These are phyloP conservation scores for Mucor saturninus DNA, from an alignment of 371 early-diverging fungal species.

Conservation along the genomic window DNA sequence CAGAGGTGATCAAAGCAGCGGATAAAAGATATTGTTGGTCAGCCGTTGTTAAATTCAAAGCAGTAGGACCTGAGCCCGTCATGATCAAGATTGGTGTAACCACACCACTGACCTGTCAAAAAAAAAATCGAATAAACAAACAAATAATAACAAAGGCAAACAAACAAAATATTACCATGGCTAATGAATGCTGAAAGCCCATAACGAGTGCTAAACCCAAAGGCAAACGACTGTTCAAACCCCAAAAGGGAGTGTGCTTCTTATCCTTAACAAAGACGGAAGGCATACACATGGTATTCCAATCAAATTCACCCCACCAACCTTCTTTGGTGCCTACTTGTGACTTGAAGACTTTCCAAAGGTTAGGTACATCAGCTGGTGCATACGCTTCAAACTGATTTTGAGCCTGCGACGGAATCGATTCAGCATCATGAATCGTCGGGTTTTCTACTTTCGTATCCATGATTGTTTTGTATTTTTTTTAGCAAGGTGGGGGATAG, in stretches of 20 bases:
- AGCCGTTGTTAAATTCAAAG: constrained; percentile 52
- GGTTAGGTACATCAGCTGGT: constrained; percentile 29
- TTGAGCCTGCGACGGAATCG: constrained; percentile 22
- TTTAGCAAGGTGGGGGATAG: background rate
- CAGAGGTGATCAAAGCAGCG: constrained; percentile 65
- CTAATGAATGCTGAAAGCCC: constrained; percentile 67
- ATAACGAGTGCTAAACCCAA: constrained; percentile 58
- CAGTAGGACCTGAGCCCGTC: constrained; percentile 52
- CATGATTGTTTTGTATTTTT: constrained; percentile 13
- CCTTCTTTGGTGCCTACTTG: constrained; percentile 60
- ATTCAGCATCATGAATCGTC: constrained; percentile 19
- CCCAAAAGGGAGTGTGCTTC: constrained; percentile 60
- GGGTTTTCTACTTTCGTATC: constrained; percentile 23
- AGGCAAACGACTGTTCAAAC: constrained; percentile 62
- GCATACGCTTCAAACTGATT: constrained; percentile 48
- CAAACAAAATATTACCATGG: constrained; percentile 32
- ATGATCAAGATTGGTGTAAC: constrained; percentile 65
- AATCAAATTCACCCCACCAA: constrained; percentile 67
- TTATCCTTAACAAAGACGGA: constrained; percentile 40
- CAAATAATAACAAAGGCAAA: background rate
- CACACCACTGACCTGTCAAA: constrained; percentile 62
- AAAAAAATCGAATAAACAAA: constrained; percentile 3
- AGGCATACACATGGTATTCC: constrained; percentile 59
- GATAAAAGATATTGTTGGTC: constrained; percentile 60
- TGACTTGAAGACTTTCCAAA: constrained; percentile 41